phyloP scores from a whole-genome alignment of 441 rosid species.

The Macaranga tanarius region DNA sequence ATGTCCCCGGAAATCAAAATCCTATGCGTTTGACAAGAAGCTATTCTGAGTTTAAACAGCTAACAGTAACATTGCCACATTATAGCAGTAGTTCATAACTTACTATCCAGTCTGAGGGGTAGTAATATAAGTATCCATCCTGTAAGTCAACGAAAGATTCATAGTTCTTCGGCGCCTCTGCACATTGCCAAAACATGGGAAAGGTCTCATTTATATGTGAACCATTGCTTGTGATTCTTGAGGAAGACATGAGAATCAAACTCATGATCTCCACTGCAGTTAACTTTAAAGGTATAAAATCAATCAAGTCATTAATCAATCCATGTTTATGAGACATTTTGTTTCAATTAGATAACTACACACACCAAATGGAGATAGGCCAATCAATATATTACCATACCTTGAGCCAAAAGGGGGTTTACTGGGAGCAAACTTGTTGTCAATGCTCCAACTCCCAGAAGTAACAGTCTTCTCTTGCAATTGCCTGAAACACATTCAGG shows the following conservation, averaged over 20 bases:
- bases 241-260: no score
- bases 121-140: conserved; percentile 82
- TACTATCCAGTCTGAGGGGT: conserved; percentile 94
- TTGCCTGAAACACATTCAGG: conserved; percentile 26
- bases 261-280: neutral
- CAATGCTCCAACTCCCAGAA: conserved; percentile 61
- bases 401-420: conserved; percentile 63
- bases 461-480: conserved; percentile 62
- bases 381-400: conserved; percentile 27
- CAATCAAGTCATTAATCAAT: neutral
- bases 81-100: conserved; percentile 23
- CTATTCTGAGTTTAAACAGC: neutral
- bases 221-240: no score
- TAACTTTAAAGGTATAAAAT: no score
- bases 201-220: neutral
- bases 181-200: conserved; percentile 12
- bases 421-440: conserved; percentile 47
- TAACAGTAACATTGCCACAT: neutral
- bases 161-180: conserved; percentile 64
- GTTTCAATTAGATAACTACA: neutral
- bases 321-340: no score
- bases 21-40: conserved; percentile 35
- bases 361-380: neutral
- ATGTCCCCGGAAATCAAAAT: conserved; percentile 83
- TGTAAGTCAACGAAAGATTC: conserved; percentile 60